phyloP scores from a whole-genome alignment of 1,139 yeast genomes.

The Pichia cactophila region DNA sequence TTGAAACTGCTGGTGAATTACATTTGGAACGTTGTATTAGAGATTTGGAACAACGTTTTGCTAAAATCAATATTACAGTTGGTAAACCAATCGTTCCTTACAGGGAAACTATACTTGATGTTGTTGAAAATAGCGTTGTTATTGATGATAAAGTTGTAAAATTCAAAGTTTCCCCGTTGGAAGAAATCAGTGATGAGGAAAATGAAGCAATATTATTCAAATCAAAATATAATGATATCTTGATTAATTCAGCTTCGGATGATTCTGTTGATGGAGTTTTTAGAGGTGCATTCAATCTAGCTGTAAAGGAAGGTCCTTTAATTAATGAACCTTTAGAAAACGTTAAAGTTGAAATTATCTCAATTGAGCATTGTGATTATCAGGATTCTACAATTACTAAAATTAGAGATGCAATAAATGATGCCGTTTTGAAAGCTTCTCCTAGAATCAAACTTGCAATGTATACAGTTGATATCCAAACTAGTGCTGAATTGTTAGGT shows the following conservation, averaged over 20 bases:
- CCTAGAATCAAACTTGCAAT: constrained; percentile 88
- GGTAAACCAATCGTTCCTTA: constrained; percentile 95
- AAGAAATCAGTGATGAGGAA: not conserved
- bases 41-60: constrained; percentile 85
- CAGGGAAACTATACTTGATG: constrained; percentile 65
- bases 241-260: constrained; percentile 49
- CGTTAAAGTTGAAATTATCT: constrained; percentile 48
- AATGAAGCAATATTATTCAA: constrained; percentile 2
- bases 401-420: constrained; percentile 67
- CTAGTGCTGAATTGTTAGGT: constrained; percentile 89
- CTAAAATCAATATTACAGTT: constrained; percentile 77
- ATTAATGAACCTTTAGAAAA: constrained; percentile 88
- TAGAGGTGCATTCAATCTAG: constrained; percentile 77
- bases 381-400: constrained; percentile 65
- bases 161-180: constrained; percentile 6
- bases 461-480: constrained; percentile 92
- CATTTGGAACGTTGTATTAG: constrained; percentile 87
- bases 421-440: constrained; percentile 67
- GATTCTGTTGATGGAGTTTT: constrained; percentile 36
- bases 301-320: constrained; percentile 80
- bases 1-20: constrained; percentile 93
- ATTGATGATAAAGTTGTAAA: constrained; percentile 33
- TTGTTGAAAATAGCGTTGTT: constrained; percentile 22
- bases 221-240: constrained; percentile 49
- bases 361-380: constrained; percentile 36